Conservation (phyloP, 225 moss, liverwort and hornwort genomes). For the Marchantia polymorpha region DNA sequence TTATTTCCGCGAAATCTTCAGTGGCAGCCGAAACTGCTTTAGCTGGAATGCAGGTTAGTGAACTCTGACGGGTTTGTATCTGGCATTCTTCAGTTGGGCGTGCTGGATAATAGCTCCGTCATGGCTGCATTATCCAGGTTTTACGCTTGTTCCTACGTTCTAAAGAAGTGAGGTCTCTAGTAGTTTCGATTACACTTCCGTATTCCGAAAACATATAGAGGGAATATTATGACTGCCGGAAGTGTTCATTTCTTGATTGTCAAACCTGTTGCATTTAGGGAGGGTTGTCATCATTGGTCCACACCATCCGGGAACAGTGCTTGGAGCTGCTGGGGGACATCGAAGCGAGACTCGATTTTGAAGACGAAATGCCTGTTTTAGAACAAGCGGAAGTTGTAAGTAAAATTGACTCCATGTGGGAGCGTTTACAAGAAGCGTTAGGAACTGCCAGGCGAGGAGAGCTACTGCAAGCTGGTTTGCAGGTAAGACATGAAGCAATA, state of each 20-base stretch:
- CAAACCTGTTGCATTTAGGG: constrained; percentile 50
- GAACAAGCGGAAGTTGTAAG: constrained; percentile 55
- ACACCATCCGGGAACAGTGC: constrained; percentile 71
- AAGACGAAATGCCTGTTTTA: constrained; percentile 89
- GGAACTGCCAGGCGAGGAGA: constrained; percentile 77
- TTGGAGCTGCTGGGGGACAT: constrained; percentile 90
- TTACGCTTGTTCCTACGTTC: too few relatives aligned
- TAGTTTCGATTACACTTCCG: too few relatives aligned
- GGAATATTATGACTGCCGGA: too few relatives aligned
- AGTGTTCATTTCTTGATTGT: neutral
- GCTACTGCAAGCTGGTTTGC: constrained; percentile 80
- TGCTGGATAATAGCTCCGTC: too few relatives aligned
- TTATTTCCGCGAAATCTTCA: constrained; percentile 79
- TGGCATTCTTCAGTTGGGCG: too few relatives aligned
- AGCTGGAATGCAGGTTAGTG: constrained; percentile 78
- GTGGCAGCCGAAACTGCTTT: constrained; percentile 89
- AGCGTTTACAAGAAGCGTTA: constrained; percentile 75
- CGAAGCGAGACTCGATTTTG: constrained; percentile 93
- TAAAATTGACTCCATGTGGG: constrained; percentile 59
- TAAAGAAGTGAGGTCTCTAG: too few relatives aligned
- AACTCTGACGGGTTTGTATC: neutral
- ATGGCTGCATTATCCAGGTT: too few relatives aligned
- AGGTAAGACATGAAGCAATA: constrained; percentile 41
- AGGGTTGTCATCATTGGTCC: constrained; percentile 76
- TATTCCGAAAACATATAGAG: too few relatives aligned